Conservation (phyloP, 2,329 filamentous ascomycete species). For the Alternaria sp. region DNA sequence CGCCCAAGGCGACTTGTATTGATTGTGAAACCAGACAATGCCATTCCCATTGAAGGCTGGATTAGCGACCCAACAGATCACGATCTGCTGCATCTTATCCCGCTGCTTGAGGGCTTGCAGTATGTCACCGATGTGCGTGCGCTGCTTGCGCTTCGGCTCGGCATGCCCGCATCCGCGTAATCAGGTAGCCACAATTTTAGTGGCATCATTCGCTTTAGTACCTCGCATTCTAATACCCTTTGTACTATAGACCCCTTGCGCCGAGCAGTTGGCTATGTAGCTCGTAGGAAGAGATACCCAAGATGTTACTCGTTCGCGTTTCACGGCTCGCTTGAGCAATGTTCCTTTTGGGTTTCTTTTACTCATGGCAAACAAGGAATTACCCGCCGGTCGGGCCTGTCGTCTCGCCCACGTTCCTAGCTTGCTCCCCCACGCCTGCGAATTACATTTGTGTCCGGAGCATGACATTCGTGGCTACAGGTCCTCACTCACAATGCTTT, state of each 20-base stretch:
- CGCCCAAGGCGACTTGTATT: conserved; percentile 20
- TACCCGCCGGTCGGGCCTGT: conserved; percentile 26
- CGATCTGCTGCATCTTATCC: conserved; percentile 90
- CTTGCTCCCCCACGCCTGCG: conserved; percentile 16
- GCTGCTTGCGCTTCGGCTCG: conserved; percentile 84
- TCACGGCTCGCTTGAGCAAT: conserved; percentile 14
- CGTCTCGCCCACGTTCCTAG: conserved; percentile 24
- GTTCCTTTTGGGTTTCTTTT: conserved; percentile 31
- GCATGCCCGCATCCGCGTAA: conserved; percentile 64
- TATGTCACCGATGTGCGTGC: conserved; percentile 96
- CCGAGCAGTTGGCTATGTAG: conserved; percentile 35
- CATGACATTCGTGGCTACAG: conserved; percentile 21
- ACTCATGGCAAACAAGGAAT: conserved; percentile 16
- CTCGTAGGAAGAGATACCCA: conserved; percentile 50
- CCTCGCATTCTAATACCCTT: conserved; percentile 39
- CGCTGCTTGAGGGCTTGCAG: conserved; percentile 90
- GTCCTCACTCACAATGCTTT: conserved; percentile 23
- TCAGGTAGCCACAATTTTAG: conserved; percentile 25
- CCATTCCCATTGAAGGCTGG: conserved; percentile 98
- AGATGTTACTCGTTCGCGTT: conserved; percentile 32
- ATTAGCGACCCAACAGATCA: conserved; percentile 98
- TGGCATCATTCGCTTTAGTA: conserved; percentile 24
- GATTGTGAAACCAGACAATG: conserved; percentile 75
- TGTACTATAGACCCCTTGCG: conserved; percentile 45
- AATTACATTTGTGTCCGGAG: conserved; percentile 13